Evolutionary conservation across 805 yeast species (phyloP).

Genomic region (Wickerhamomyces ciferrii): DNA sequence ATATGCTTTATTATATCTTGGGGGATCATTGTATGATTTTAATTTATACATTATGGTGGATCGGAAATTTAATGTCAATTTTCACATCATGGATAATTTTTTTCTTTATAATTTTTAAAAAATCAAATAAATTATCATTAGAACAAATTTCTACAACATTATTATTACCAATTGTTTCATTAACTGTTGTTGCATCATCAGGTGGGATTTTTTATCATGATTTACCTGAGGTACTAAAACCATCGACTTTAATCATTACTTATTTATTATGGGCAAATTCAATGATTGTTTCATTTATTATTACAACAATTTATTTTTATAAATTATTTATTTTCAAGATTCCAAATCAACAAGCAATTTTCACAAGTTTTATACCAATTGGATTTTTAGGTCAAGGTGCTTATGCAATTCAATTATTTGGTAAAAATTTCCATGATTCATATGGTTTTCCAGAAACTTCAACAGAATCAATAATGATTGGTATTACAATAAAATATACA

Average conservation of each 20-base stretch:
- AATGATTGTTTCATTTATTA: conserved; percentile 48
- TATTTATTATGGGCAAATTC: conserved; percentile 70
- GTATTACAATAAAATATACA: conserved; percentile 25
- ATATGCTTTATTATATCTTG: conserved; percentile 44
- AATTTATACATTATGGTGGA: conserved; percentile 70
- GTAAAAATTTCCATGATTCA: conserved; percentile 33
- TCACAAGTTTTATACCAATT: conserved; percentile 70
- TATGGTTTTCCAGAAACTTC: conserved; percentile 9
- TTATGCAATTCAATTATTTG: conserved; percentile 55
- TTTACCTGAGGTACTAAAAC: conserved; percentile 40
- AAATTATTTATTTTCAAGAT: conserved; percentile 52
- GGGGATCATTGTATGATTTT: conserved; percentile 31
- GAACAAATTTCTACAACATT: conserved; percentile 45
- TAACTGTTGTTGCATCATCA: conserved; percentile 71
- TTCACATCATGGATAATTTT: conserved; percentile 55
- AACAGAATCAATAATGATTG: conserved; percentile 16
- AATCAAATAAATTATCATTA: neutral
- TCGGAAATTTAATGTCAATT: conserved; percentile 49
- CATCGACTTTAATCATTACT: conserved; percentile 48
- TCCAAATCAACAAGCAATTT: conserved; percentile 50
- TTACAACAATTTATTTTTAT: conserved; percentile 54
- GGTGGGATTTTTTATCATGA: conserved; percentile 50
- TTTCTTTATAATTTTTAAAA: conserved; percentile 21
- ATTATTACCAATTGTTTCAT: conserved; percentile 72
- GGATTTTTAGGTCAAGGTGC: conserved; percentile 89